phyloP scores from a whole-genome alignment of 108 stramenopile species.

The Cylindrotheca closterium region DNA sequence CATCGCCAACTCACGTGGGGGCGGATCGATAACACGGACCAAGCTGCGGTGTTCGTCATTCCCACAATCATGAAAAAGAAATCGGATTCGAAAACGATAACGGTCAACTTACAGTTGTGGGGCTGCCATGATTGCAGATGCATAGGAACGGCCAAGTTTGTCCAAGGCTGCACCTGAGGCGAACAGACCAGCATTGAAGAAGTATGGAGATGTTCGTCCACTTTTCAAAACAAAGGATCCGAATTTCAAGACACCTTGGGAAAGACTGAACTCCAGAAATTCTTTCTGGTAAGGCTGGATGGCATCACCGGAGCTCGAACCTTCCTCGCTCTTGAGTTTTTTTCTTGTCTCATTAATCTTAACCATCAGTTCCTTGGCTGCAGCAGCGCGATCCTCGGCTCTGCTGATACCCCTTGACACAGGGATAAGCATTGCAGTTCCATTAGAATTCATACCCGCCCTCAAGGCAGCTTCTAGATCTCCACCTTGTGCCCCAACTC shows the following conservation, averaged over 20 bases:
- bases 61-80: slow-evolving; percentile 16
- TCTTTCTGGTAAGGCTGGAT: slow-evolving; percentile 82
- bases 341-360: slow-evolving; percentile 54
- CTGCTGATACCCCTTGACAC: slow-evolving; percentile 91
- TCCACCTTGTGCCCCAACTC: slow-evolving; percentile 98
- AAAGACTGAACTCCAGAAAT: slow-evolving; percentile 92
- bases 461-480: slow-evolving; percentile 75
- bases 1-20: slow-evolving; percentile 82
- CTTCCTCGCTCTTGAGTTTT: slow-evolving; percentile 16
- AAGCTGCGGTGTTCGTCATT: slow-evolving; percentile 60
- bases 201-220: slow-evolving; percentile 97
- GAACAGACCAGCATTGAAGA: slow-evolving; percentile 98
- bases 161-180: slow-evolving; percentile 76
- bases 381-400: slow-evolving; percentile 79
- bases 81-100: neutral
- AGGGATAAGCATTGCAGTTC: slow-evolving; percentile 88
- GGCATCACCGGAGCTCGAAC: slow-evolving; percentile 4
- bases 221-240: slow-evolving; percentile 97
- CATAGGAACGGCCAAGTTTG: slow-evolving; percentile 89
- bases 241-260: slow-evolving; percentile 90
- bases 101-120: slow-evolving; percentile 71
- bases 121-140: slow-evolving; percentile 86
- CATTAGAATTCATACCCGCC: slow-evolving; percentile 83
- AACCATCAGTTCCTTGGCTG: slow-evolving; percentile 79
- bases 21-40: slow-evolving; percentile 86